These are phyloP conservation scores for Schizopora paradoxa DNA, from an alignment of 1,284 basidiomycete species.

Conservation along the genomic window DNA sequence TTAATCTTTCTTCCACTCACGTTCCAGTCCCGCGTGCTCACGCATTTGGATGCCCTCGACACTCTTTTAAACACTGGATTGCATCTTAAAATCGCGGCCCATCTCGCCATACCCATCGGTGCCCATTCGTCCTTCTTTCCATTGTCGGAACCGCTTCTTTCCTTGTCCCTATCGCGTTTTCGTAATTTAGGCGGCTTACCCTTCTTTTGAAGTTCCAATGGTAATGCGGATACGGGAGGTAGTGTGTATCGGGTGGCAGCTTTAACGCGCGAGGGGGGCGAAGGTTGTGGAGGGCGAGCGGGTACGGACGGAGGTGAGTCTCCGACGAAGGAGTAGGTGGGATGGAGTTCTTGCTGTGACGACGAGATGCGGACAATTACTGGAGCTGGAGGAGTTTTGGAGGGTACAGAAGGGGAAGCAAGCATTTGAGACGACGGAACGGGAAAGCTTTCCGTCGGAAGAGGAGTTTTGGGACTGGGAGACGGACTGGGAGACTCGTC, in stretches of 20 bases:
- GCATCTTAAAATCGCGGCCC: conserved; percentile 62
- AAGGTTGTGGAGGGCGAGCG: not conserved
- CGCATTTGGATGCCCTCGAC: conserved; percentile 62
- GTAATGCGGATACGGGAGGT: conserved; percentile 57
- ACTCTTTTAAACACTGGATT: conserved; percentile 72
- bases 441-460: not conserved
- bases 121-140: conserved; percentile 57
- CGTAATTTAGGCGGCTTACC: conserved; percentile 50
- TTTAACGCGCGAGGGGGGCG: conserved; percentile 30
- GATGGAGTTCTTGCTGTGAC: not conserved
- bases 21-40: conserved; percentile 74
- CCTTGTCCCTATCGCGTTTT: conserved; percentile 48
- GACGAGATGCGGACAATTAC: conserved; percentile 9
- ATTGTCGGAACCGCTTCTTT: conserved; percentile 32
- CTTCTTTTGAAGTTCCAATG: conserved; percentile 58
- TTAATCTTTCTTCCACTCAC: conserved; percentile 37
- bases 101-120: conserved; percentile 64
- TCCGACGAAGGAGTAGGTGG: conserved; percentile 4
- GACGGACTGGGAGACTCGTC: conserved; percentile 10
- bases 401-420: conserved; percentile 8
- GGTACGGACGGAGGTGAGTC: conserved; percentile 3
- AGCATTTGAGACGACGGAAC: not conserved
- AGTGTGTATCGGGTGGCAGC: conserved; percentile 44
- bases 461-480: conserved; percentile 5
- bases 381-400: conserved; percentile 15